Evolutionary conservation across 1,139 yeast species (phyloP).

Genomic region (Pneumocystis wakefieldiae): DNA sequence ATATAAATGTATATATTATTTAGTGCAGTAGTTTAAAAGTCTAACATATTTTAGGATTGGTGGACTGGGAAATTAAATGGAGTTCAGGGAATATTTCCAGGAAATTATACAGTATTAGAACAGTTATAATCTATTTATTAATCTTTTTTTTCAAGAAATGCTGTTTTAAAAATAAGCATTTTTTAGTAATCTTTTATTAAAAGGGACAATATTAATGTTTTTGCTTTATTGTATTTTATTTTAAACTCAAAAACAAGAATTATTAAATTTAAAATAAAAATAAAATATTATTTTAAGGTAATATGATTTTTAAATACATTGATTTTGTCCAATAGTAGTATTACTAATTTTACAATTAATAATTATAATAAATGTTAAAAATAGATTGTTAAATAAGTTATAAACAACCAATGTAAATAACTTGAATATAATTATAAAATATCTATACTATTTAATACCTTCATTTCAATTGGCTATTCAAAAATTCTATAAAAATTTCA

Average conservation of each 20-base stretch:
- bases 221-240: background rate
- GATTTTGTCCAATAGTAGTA: background rate
- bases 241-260: no score
- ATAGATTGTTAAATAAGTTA: background rate
- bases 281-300: no score
- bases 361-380: background rate
- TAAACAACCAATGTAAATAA: no score
- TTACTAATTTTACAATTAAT: background rate
- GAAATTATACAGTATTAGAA: slow-evolving; percentile 68
- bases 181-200: background rate
- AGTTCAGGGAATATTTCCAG: slow-evolving; percentile 83
- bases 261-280: no score
- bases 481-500: slow-evolving; percentile 58
- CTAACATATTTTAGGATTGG: slow-evolving; percentile 38
- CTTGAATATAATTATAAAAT: no score
- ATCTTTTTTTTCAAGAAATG: background rate
- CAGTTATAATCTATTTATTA: background rate
- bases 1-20: slow-evolving; percentile 41
- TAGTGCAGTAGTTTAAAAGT: background rate
- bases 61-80: slow-evolving; percentile 93
- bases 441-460: no score
- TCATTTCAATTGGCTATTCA: slow-evolving; percentile 27
- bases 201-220: background rate
- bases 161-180: background rate
- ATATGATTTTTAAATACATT: no score